Evolutionary conservation across 129 eudicot genomes (phyloP).

Genomic region (Flaveria robusta): DNA sequence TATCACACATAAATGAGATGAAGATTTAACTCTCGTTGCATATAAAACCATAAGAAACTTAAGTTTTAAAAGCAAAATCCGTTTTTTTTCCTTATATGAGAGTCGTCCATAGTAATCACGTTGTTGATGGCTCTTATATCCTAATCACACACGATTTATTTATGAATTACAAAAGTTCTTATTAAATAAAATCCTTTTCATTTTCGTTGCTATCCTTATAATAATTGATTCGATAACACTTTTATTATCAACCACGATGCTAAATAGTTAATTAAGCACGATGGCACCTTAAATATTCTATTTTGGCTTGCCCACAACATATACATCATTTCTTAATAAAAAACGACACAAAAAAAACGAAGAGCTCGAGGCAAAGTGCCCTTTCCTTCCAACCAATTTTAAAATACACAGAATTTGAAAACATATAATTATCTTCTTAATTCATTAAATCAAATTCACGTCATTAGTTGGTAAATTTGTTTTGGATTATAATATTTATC

Average conservation of each 20-base stretch:
- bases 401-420: constrained; percentile 17
- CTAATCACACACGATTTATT: not conserved
- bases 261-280: not conserved
- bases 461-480: constrained; percentile 14
- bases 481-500: constrained; percentile 27
- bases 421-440: not conserved
- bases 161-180: not conserved
- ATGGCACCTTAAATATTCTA: not conserved
- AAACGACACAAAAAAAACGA: too few relatives aligned
- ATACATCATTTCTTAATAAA: not conserved
- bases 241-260: not conserved
- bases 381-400: too few relatives aligned
- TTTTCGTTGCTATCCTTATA: not conserved
- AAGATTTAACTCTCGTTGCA: too few relatives aligned
- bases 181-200: not conserved
- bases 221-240: not conserved
- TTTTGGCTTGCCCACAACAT: not conserved
- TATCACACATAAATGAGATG: too few relatives aligned
- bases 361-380: too few relatives aligned
- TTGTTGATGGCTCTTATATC: not conserved
- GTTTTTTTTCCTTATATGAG: too few relatives aligned
- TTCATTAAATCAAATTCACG: not conserved
- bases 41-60: too few relatives aligned
- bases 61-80: too few relatives aligned
- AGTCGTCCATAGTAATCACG: too few relatives aligned